Evolutionary conservation across 2,329 filamentous ascomycete genomes (phyloP), one percentile per base, ranked within the genome.

Genomic region (Colletotrichum navitas): DNA sequence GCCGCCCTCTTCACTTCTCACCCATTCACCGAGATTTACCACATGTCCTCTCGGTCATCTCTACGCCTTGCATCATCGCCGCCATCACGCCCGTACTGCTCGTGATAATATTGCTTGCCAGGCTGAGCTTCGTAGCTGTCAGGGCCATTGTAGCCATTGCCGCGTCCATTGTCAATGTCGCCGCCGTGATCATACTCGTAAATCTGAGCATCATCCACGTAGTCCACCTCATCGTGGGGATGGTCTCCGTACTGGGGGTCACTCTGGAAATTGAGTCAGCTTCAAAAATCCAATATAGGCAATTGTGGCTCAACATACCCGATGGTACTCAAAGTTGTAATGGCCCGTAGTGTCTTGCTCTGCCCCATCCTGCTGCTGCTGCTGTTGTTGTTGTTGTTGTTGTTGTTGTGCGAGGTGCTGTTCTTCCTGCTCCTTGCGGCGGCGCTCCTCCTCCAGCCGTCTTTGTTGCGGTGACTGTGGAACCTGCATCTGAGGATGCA

Each of bases 401-500:
- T 85, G 78, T n/a, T 82, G 76, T 80, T 85, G 77, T 81, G 85
- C 84, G 60, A 84, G 81, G 71, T 85, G 73, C 74, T 86, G 82
- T 75, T 87, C 80, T 75, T 87, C 85, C 72, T 85, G 83, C 66
- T 85, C 85, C 74, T 85, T 85, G 43, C 85, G 82, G 56, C 83
- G 81, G 61, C 85, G 82, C 75, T 88, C 87, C 66, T 90, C 87
- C 72, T 90, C 88, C 63, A 89, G 81, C 63, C 86, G 85, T 78
- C 89, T 89, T 79, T 92, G 91, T 76, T 94, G 94, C 45, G 93
- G 91, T 21, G 93, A 95, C 45, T 93, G 89, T n/a, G 94, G 94
- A 54, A 97, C 91, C 77, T 97, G 93, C 83, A 98, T 93, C 78
- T 97, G 94, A 54, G 96, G 96, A 81, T 99, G 96, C 94, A 98